Conservation (phyloP, 2,329 filamentous ascomycete species). For the Dissoconium aciculare region DNA sequence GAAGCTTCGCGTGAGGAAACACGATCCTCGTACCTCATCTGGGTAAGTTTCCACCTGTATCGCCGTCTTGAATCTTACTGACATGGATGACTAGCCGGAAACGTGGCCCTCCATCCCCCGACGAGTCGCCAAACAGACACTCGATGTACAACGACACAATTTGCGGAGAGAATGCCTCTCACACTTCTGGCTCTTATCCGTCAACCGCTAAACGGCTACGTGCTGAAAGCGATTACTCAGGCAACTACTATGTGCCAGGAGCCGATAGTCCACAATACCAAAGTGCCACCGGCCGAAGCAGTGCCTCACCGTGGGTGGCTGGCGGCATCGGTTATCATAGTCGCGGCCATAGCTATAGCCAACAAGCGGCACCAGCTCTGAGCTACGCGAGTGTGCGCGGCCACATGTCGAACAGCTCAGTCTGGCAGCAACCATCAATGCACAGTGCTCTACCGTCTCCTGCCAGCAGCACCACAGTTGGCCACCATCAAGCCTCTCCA, state of each 20-base stretch:
- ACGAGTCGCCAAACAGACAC: background rate
- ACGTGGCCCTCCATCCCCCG: slow-evolving; percentile 6
- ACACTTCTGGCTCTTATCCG: too few relatives aligned
- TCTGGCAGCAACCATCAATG: background rate
- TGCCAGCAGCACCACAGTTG: background rate
- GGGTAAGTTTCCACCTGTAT: slow-evolving; percentile 4
- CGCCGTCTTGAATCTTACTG: background rate
- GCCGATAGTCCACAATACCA: too few relatives aligned
- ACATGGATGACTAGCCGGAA: slow-evolving; percentile 7
- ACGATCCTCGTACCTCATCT: slow-evolving; percentile 40
- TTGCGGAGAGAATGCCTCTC: too few relatives aligned
- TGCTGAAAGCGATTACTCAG: too few relatives aligned
- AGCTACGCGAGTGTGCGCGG: background rate
- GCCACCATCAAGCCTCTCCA: slow-evolving; percentile 1
- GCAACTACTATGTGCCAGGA: too few relatives aligned
- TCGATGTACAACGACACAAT: too few relatives aligned
- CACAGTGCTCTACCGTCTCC: background rate
- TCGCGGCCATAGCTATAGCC: background rate
- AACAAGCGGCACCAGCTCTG: slow-evolving; percentile 3
- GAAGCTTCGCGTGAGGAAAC: slow-evolving; percentile 66
- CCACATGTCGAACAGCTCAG: background rate
- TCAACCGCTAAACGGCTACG: too few relatives aligned
- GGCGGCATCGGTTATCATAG: background rate
- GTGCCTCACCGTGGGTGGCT: too few relatives aligned
- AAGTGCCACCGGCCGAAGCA: too few relatives aligned